A percentile compares a stretch with the other conserved stretches of the same genome.
phyloP scores from a whole-genome alignment of 1,284 basidiomycete genomes.

The Sporisorium scitamineum region DNA sequence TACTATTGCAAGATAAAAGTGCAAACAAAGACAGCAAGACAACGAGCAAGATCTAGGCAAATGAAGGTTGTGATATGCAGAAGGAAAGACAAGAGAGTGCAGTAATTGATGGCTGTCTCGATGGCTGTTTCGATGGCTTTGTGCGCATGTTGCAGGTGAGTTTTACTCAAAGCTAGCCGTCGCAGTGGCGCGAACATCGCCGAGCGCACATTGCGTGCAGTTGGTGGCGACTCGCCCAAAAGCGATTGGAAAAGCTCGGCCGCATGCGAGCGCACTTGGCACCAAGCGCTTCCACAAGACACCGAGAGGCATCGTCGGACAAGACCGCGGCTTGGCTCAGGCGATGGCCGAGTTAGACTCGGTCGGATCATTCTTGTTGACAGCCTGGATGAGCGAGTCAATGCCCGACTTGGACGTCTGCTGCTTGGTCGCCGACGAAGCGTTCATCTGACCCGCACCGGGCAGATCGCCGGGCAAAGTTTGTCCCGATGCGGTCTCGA shows the following conservation, averaged over 20 bases:
- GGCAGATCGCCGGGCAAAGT: constrained; percentile 32
- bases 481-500: constrained; percentile 38
- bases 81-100: not conserved
- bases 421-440: constrained; percentile 42
- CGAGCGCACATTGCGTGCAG: not conserved
- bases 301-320: not conserved
- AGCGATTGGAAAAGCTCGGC: not conserved
- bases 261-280: constrained; percentile 14
- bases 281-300: not conserved
- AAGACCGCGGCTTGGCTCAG: constrained; percentile 1
- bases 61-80: not conserved
- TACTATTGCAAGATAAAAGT: not conserved
- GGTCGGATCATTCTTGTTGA: constrained; percentile 29
- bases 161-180: too few relatives aligned
- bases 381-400: constrained; percentile 42
- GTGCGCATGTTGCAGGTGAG: too few relatives aligned
- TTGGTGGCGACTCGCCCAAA: not conserved
- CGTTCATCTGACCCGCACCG: constrained; percentile 45
- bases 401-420: constrained; percentile 37
- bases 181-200: not conserved
- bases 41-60: not conserved
- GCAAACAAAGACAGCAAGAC: not conserved
- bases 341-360: constrained; percentile 38
- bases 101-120: not conserved
- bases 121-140: too few relatives aligned